These are phyloP conservation scores for Verticillium longisporum DNA, from an alignment of 2,329 filamentous ascomycete genomes.

Conservation along the genomic window DNA sequence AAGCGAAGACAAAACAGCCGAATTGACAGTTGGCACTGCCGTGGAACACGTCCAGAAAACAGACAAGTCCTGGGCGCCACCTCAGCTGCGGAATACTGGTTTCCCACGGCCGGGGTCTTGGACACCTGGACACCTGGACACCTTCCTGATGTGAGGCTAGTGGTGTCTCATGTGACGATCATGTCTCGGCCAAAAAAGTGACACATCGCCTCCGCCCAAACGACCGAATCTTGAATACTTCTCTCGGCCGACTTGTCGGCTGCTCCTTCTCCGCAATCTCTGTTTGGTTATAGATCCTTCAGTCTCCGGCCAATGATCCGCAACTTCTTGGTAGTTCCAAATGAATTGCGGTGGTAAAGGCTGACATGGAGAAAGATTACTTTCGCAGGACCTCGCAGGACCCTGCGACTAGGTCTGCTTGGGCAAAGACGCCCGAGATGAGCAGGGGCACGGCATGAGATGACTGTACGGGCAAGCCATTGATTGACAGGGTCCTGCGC, in stretches of 20 bases:
- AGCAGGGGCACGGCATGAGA: background rate
- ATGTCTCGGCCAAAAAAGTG: background rate
- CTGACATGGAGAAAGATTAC: background rate
- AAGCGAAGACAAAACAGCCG: background rate
- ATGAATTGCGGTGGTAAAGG: background rate
- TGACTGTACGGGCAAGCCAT: background rate
- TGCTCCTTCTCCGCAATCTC: background rate
- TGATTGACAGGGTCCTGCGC: too few relatives aligned
- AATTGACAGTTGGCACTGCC: background rate
- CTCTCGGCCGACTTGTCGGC: background rate
- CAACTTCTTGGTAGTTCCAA: background rate
- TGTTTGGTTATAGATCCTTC: background rate
- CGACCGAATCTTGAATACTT: background rate
- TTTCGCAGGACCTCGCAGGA: background rate
- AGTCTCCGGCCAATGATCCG: background rate
- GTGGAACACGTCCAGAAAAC: background rate
- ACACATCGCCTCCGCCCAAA: background rate
- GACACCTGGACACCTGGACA: background rate
- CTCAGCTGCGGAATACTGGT: background rate
- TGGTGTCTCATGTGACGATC: background rate
- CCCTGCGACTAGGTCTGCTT: background rate
- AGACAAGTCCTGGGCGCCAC: background rate
- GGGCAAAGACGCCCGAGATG: background rate
- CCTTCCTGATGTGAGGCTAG: background rate
- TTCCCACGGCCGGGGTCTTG: background rate